These are phyloP conservation scores for Tinospora cordifolia DNA, from an alignment of 164 flowering plant genomes.

Conservation along the genomic window DNA sequence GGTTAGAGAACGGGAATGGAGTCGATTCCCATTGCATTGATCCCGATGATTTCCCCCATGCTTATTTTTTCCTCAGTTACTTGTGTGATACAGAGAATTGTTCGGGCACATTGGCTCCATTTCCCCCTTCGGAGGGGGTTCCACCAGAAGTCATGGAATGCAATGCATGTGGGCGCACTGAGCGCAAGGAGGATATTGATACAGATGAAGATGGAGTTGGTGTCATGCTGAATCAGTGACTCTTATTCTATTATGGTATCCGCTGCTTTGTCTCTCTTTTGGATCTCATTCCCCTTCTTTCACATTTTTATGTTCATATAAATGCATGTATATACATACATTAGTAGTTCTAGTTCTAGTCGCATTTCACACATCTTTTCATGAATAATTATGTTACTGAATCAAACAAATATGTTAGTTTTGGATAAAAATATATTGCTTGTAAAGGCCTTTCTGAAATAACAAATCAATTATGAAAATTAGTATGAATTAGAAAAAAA, in stretches of 20 bases:
- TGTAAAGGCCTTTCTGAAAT: too few species aligned
- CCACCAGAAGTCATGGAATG: conserved; percentile 60
- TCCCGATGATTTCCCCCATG: conserved; percentile 54
- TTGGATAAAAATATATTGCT: too few species aligned
- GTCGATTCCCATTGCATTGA: not conserved
- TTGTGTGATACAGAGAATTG: conserved; percentile 59
- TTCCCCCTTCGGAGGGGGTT: conserved; percentile 34
- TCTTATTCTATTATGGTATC: not conserved
- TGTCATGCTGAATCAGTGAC: conserved; percentile 19
- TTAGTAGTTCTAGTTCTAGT: too few species aligned
- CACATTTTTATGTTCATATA: too few species aligned
- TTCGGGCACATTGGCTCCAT: conserved; percentile 78
- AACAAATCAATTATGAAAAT: too few species aligned
- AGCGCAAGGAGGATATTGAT: conserved; percentile 17
- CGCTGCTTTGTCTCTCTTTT: not conserved
- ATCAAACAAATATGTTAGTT: too few species aligned
- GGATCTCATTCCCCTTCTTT: too few species aligned
- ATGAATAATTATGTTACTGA: too few species aligned
- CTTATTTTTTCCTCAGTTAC: conserved; percentile 69
- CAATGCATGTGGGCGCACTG: conserved; percentile 66
- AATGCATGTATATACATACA: too few species aligned
- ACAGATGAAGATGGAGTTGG: conserved; percentile 18
- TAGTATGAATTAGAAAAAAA: too few species aligned
- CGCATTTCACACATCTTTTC: too few species aligned
- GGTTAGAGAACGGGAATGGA: conserved; percentile 13